Conservation (phyloP, 441 rosid species). For the Adansonia grandidieri region DNA sequence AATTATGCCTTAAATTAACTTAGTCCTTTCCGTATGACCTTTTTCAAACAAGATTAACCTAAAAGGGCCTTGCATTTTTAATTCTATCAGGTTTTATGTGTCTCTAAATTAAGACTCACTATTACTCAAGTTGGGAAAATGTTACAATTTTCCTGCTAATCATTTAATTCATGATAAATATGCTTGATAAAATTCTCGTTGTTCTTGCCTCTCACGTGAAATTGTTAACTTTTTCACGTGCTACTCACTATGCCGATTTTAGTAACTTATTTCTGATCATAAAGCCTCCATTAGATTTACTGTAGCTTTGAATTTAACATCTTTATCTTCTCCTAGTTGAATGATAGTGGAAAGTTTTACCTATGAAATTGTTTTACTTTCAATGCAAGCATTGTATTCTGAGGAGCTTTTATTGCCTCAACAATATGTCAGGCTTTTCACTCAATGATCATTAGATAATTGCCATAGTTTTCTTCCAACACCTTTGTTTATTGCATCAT, state of each 20-base stretch:
- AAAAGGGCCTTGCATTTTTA: background rate
- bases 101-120: background rate
- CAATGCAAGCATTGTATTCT: conserved; percentile 3
- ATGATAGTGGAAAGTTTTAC: conserved; percentile 15
- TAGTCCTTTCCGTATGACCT: background rate
- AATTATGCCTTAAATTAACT: conserved; percentile 20
- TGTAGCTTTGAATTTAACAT: conserved; percentile 1
- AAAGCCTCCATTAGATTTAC: conserved; percentile 9
- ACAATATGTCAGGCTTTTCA: background rate
- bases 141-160: conserved; percentile 1
- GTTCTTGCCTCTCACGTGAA: background rate
- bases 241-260: background rate
- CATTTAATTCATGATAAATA: background rate
- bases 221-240: background rate
- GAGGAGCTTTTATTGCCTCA: conserved; percentile 17
- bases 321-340: conserved; percentile 16
- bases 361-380: conserved; percentile 5
- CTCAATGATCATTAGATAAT: background rate
- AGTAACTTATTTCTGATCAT: conserved; percentile 8
- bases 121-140: background rate
- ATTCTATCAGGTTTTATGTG: background rate
- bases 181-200: background rate
- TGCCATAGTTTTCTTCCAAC: background rate
- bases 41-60: background rate
- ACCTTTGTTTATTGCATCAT: background rate